These are phyloP conservation scores for Orbilia ellipsospora DNA, from an alignment of 2,329 filamentous ascomycete genomes.

Conservation along the genomic window DNA sequence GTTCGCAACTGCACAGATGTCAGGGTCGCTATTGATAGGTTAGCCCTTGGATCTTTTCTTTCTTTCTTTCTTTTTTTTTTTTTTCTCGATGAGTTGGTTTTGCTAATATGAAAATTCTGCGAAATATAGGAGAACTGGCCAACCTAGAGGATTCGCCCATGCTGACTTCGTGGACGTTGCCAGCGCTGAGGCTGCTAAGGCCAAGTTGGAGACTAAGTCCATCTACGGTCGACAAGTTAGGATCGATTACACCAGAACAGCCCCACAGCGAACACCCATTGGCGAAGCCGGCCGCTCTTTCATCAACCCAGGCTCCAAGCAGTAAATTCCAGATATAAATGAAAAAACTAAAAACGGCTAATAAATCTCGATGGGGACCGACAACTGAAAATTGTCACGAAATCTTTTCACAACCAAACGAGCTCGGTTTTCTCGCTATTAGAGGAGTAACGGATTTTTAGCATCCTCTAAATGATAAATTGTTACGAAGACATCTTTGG, in stretches of 20 bases:
- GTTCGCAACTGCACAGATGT: constrained; percentile 78
- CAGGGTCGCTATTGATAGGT: constrained; percentile 80
- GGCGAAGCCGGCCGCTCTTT: constrained; percentile 33
- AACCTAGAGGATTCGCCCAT: constrained; percentile 85
- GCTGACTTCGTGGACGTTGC: constrained; percentile 78
- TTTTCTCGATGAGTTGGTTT: not conserved
- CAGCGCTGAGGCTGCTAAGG: constrained; percentile 72
- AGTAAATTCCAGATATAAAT: constrained; percentile 5
- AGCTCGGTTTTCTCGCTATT: constrained; percentile 3
- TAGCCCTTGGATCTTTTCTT: not conserved
- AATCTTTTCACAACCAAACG: constrained; percentile 1
- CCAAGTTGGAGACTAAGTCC: constrained; percentile 68
- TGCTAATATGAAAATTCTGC: not conserved
- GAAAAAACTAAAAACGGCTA: constrained; percentile 9
- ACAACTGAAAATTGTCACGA: not conserved
- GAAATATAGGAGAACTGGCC: constrained; percentile 72
- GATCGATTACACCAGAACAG: constrained; percentile 71
- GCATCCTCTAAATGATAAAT: not conserved
- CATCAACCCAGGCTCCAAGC: constrained; percentile 34
- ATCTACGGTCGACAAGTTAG: constrained; percentile 75
- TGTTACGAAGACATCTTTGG: not conserved
- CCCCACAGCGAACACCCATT: constrained; percentile 21
- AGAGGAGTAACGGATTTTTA: not conserved
- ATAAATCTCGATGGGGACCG: not conserved
- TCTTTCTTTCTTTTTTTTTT: not conserved